phyloP scores from a whole-genome alignment of 2,329 filamentous ascomycete genomes.

The Arachnopeziza araneosa region DNA sequence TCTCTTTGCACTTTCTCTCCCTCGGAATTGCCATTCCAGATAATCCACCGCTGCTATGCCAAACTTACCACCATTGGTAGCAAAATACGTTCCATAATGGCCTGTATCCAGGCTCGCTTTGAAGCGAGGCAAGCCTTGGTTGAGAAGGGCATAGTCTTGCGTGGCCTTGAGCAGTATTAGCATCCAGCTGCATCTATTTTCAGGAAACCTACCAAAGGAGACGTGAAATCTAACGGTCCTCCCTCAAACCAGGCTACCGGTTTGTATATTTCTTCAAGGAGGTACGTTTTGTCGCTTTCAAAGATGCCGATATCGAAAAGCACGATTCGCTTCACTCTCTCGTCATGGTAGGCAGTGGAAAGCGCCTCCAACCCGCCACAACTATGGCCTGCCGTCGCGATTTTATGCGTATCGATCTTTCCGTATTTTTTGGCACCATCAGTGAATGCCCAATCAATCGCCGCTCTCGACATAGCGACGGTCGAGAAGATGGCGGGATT shows the following conservation, averaged over 20 bases:
- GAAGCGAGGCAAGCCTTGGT: background rate
- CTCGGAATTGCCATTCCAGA: background rate
- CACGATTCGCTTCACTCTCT: conserved; percentile 8
- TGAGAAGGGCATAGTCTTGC: background rate
- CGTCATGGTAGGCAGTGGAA: conserved; percentile 7
- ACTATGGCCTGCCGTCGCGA: conserved; percentile 7
- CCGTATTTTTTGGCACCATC: conserved; percentile 4
- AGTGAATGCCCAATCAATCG: conserved; percentile 4
- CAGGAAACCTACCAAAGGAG: background rate
- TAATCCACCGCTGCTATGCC: background rate
- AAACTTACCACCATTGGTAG: background rate
- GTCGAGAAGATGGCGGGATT: background rate
- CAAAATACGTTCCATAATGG: background rate
- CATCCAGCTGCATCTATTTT: background rate
- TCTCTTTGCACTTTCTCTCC: background rate
- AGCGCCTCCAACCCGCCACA: conserved; percentile 12
- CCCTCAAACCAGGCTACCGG: conserved; percentile 14
- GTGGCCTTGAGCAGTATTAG: background rate
- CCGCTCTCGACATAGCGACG: conserved; percentile 2
- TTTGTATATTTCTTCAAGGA: conserved; percentile 5
- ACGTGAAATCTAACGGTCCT: background rate
- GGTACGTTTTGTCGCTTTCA: conserved; percentile 6
- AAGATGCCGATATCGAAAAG: conserved; percentile 12
- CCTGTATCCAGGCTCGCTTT: background rate
- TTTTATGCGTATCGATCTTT: conserved; percentile 7